phyloP scores from a whole-genome alignment of 495 filamentous ascomycete genomes.

The Lasiosphaeria hispida region DNA sequence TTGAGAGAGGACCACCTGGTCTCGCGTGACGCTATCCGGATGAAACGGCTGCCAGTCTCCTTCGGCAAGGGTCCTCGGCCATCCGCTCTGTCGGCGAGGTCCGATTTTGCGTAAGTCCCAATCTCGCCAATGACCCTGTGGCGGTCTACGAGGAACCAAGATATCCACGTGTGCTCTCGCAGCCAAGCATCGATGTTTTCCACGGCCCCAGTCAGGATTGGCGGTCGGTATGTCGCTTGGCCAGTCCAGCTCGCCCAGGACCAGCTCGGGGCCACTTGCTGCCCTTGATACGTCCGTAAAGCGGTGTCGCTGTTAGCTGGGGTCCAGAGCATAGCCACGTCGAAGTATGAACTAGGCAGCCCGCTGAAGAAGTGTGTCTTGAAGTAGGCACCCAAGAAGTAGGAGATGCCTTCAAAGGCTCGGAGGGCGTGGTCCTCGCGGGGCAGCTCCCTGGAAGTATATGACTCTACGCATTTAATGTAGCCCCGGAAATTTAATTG shows the following conservation, averaged over 20 bases:
- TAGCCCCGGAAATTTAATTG: constrained; percentile 2
- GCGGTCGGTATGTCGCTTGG: background rate
- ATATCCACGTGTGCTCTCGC: constrained; percentile 6
- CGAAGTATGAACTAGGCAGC: constrained; percentile 3
- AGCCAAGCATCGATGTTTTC: constrained; percentile 8
- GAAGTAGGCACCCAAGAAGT: background rate
- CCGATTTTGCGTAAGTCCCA: background rate
- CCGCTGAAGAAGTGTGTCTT: constrained; percentile 6
- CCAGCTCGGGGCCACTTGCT: constrained; percentile 9
- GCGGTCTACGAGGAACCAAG: constrained; percentile 4
- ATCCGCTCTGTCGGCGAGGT: background rate
- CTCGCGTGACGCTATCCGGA: background rate
- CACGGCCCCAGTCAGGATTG: constrained; percentile 4
- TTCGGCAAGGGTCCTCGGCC: background rate
- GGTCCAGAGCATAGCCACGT: constrained; percentile 8
- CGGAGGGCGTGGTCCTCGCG: background rate
- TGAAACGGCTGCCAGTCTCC: background rate
- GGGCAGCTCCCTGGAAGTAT: background rate
- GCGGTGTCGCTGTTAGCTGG: background rate
- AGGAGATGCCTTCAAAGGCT: constrained; percentile 4
- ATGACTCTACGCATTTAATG: constrained; percentile 9
- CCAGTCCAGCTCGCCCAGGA: constrained; percentile 11
- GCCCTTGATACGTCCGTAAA: background rate
- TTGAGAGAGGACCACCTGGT: background rate
- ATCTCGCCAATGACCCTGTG: constrained; percentile 1